A percentile compares a stretch with the other conserved stretches of the same genome.
These are phyloP conservation scores for Eimeria maxima DNA, from an alignment of 169 alveolate genomes.

Conservation along the genomic window DNA sequence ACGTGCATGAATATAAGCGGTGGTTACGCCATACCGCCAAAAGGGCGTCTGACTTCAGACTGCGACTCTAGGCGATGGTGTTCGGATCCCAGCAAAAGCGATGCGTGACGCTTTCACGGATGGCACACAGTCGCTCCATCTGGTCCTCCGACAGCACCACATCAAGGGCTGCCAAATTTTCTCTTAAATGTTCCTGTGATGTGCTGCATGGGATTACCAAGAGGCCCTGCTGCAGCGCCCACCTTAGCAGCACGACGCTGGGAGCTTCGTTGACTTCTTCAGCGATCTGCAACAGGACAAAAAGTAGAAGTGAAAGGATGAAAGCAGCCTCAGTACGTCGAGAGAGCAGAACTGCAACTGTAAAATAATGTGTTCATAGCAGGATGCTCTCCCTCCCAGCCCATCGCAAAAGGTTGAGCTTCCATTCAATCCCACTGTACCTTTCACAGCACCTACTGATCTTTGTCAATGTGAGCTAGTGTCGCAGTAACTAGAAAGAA, in stretches of 20 bases:
- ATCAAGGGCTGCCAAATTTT: conserved; percentile 20
- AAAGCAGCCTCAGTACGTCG: too few relatives aligned
- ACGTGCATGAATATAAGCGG: background rate
- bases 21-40: too few relatives aligned
- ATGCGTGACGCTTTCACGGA: conserved; percentile 38
- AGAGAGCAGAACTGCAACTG: too few relatives aligned
- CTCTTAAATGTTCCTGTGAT: conserved; percentile 51
- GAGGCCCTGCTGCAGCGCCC: conserved; percentile 79
- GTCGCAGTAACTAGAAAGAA: too few relatives aligned
- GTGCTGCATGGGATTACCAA: conserved; percentile 71
- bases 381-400: too few relatives aligned
- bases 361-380: too few relatives aligned
- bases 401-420: too few relatives aligned
- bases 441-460: too few relatives aligned
- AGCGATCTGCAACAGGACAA: conserved; percentile 32
- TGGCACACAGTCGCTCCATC: conserved; percentile 48
- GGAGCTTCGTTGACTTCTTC: conserved; percentile 23
- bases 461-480: too few relatives aligned
- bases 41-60: too few relatives aligned
- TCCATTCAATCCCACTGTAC: too few relatives aligned
- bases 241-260: conserved; percentile 72
- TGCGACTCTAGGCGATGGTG: conserved; percentile 35
- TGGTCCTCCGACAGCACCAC: conserved; percentile 65
- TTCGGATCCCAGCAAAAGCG: conserved; percentile 82
- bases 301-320: too few relatives aligned